Base-by-base conservation (phyloP, 805 yeast genomes). In the Suhomyces vadensis region DNA sequence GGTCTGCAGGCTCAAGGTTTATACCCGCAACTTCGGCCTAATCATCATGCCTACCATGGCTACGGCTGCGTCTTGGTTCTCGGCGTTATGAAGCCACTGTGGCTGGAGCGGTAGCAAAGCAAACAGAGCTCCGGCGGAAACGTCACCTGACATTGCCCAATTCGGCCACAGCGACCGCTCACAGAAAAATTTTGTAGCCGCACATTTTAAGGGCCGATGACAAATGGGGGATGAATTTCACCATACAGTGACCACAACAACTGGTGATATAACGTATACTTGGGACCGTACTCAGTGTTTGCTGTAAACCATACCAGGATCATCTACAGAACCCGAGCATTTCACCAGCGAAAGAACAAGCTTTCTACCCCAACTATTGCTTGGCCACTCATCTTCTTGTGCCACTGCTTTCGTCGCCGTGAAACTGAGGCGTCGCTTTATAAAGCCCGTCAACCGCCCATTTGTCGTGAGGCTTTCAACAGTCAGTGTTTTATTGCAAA, bases 91-190 rank as follows among this genome's bases (percentile, higher is more conserved):
- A 13, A 17, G 31, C 3, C 5, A 13, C 31, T 27, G 31, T 27
- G 31, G 31, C 31, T 27, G 16, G 33, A 14, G 33, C 33, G 33
- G 33, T 23, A 29, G 33, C 33, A 16, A 29, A 27, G n/a, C n/a
- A 24, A 10, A 24, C 26, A 10, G 26, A 7, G 10, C 26, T 24
- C 31, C 19, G 36, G 8, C 14, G 14, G 16, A 8, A 9, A 20
- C 23, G 29, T 45, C 51, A 48, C 43, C 39, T 48, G 51, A 45
- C 43, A 41, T 48, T 37, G 36, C 41, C 46, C 42, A 45, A 45
- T 39, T 41, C 21, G 43, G 41, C 40, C 43, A 37, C 48, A 41
- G 39, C 33, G 48, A 37, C 49, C 47, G 44, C 36, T 27, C 36
- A 27, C 26, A 19, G 26, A 20, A 41, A 16, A 24, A 5, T 40